Evolutionary conservation across 495 filamentous ascomycete genomes (phyloP).

Genomic region (Lophiostoma macrostomum): DNA sequence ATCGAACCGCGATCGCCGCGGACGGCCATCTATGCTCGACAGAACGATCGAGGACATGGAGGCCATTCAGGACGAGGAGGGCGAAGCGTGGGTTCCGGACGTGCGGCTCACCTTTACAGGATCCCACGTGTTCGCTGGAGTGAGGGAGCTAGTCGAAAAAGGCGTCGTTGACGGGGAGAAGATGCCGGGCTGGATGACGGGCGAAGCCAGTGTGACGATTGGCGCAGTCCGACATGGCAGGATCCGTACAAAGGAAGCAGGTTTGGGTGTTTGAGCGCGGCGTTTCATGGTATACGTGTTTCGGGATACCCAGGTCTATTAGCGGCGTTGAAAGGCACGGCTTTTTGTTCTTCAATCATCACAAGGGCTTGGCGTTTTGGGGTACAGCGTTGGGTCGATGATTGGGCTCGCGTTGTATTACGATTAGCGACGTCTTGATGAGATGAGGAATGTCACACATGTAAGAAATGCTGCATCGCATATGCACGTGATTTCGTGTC

Average conservation of each 20-base stretch:
- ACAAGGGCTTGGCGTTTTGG: no score
- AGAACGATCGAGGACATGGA: slow-evolving; percentile 19
- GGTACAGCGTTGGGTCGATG: no score
- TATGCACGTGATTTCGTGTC: no score
- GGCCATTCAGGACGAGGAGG: slow-evolving; percentile 6
- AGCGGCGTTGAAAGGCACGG: neutral
- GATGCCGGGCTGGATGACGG: slow-evolving; percentile 91
- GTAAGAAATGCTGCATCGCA: no score
- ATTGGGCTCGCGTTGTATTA: no score
- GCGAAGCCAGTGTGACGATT: slow-evolving; percentile 74
- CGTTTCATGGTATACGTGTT: neutral
- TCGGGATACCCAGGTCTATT: slow-evolving; percentile 7
- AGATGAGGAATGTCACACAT: no score
- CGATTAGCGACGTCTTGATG: no score
- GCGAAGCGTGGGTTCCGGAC: slow-evolving; percentile 50
- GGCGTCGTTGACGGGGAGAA: slow-evolving; percentile 68
- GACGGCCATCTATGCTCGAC: slow-evolving; percentile 20
- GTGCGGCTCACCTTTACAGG: slow-evolving; percentile 69
- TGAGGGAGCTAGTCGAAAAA: slow-evolving; percentile 69
- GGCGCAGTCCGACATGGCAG: slow-evolving; percentile 63
- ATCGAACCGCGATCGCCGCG: slow-evolving; percentile 9
- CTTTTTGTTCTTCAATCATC: no score
- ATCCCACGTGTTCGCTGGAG: slow-evolving; percentile 74
- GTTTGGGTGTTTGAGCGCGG: slow-evolving; percentile 14
- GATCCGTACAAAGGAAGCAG: slow-evolving; percentile 33